Evolutionary conservation across 2,329 filamentous ascomycete species (phyloP).

Genomic region (Fusarium floridanum): DNA sequence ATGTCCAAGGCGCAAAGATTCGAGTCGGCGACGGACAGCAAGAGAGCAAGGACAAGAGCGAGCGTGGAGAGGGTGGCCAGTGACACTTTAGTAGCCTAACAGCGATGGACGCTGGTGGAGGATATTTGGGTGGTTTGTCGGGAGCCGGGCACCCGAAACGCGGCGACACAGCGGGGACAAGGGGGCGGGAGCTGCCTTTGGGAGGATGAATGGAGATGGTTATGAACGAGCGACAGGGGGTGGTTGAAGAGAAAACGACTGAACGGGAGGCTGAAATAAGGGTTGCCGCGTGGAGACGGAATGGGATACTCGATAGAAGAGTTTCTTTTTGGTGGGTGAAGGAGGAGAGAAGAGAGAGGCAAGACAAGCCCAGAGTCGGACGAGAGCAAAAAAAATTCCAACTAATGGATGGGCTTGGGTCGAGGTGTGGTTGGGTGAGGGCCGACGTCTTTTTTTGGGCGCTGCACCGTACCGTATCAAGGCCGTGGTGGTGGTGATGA

Average conservation of each 20-base stretch:
- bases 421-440: slow-evolving; percentile 17
- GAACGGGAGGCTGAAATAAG: slow-evolving; percentile 24
- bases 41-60: slow-evolving; percentile 15
- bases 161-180: slow-evolving; percentile 34
- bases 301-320: slow-evolving; percentile 24
- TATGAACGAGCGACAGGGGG: slow-evolving; percentile 44
- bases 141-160: slow-evolving; percentile 38
- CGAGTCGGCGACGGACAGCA: slow-evolving; percentile 19
- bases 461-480: slow-evolving; percentile 34
- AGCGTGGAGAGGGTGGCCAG: slow-evolving; percentile 30
- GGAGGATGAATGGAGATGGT: slow-evolving; percentile 9
- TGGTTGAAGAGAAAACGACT: slow-evolving; percentile 30
- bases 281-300: slow-evolving; percentile 27
- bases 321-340: neutral
- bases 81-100: slow-evolving; percentile 26
- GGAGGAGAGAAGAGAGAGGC: slow-evolving; percentile 19
- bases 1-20: slow-evolving; percentile 6
- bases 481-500: slow-evolving; percentile 26
- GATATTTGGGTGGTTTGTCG: slow-evolving; percentile 34
- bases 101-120: slow-evolving; percentile 28
- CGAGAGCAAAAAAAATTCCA: slow-evolving; percentile 29
- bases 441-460: slow-evolving; percentile 24
- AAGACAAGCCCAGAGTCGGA: slow-evolving; percentile 33
- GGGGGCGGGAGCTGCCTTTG: slow-evolving; percentile 13
- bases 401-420: slow-evolving; percentile 28